Evolutionary conservation across 495 filamentous ascomycete genomes (phyloP), one percentile per base, ranked within the genome.

Genomic region (Hypoxylon lienhwacheense): DNA sequence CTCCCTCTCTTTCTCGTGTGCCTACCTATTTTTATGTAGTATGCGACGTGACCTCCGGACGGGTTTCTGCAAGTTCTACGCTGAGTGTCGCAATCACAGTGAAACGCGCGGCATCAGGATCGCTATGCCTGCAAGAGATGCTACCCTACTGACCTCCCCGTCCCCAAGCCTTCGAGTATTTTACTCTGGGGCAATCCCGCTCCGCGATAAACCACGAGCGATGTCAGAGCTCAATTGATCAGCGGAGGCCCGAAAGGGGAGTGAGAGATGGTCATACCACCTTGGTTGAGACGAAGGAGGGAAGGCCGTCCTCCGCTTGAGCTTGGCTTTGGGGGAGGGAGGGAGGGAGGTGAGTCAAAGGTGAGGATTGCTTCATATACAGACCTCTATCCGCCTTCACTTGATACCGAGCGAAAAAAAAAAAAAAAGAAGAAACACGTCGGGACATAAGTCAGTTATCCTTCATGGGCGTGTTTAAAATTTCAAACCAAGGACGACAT

Each of bases 31-130:
- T n/a, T n/a, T 11, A 31, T 31, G 28, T 31, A 20, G 15, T 26
- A 39, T 52, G 48, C 25, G 14, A 39, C 44, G 17, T 16, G 16
- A 44, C 21, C 36, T 28, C 37, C 20, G 36, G 26, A 43, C 43
- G 19, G 2, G 37, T 52, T 19, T 43, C 20, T 35, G 25, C 28
- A 21, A 28, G 14, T 44, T 37, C n/a, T 32, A 22, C 26, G 45
- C 24, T 44, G 25, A 49, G 37, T 29, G 22, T 56, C 45, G 46
- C 46, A 56, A 45, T 56, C 17, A 43, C 36, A 20, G 32, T 33
- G 42, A 55, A 47, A 55, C 51, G 26, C 22, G 29, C 51, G 36
- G 37, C 21, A 28, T n/a, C 0, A 56, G 53, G 53, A 56, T 56
- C 8, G 16, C 31, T 37, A 56, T 56, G 53, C 53, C 53, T 56